Conservation (phyloP, 2,329 filamentous ascomycete species). For the Penicillium sp. region DNA sequence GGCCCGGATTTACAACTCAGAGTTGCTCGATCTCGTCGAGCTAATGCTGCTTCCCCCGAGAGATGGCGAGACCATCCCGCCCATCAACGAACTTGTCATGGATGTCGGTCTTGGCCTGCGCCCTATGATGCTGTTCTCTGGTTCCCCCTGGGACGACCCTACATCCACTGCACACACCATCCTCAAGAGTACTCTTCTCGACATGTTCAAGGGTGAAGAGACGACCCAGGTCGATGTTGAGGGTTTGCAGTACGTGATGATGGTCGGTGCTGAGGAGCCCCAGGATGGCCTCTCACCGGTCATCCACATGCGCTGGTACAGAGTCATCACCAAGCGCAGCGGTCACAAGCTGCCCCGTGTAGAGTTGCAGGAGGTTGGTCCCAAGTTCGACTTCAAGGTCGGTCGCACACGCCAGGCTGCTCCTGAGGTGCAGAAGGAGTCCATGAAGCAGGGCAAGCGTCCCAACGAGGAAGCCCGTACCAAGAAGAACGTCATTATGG, state of each 20-base stretch:
- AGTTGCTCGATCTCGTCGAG: constrained; percentile 93
- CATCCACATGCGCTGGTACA: constrained; percentile 73
- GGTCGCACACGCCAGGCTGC: constrained; percentile 61
- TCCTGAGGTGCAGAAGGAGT: constrained; percentile 79
- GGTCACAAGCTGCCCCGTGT: constrained; percentile 85
- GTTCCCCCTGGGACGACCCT: constrained; percentile 80
- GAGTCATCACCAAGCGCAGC: constrained; percentile 79
- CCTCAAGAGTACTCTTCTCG: constrained; percentile 80
- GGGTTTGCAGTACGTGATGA: constrained; percentile 86
- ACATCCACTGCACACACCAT: constrained; percentile 76
- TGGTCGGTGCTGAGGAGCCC: constrained; percentile 70
- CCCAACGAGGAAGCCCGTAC: constrained; percentile 54
- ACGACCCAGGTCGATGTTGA: constrained; percentile 87
- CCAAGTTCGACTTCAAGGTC: constrained; percentile 85
- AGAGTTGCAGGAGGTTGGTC: constrained; percentile 93
- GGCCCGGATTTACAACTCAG: constrained; percentile 76
- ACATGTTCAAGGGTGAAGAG: constrained; percentile 85
- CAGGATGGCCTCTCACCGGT: constrained; percentile 41
- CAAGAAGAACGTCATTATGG: constrained; percentile 96
- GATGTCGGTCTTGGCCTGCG: constrained; percentile 72
- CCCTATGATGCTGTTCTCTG: constrained; percentile 88
- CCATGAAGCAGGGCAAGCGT: constrained; percentile 79
- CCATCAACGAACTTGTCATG: constrained; percentile 57
- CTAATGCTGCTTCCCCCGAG: constrained; percentile 73
- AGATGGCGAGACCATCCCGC: constrained; percentile 43